Evolutionary conservation across 2,329 filamentous ascomycete genomes (phyloP).

Genomic region (Stachybotrys chartarum): DNA sequence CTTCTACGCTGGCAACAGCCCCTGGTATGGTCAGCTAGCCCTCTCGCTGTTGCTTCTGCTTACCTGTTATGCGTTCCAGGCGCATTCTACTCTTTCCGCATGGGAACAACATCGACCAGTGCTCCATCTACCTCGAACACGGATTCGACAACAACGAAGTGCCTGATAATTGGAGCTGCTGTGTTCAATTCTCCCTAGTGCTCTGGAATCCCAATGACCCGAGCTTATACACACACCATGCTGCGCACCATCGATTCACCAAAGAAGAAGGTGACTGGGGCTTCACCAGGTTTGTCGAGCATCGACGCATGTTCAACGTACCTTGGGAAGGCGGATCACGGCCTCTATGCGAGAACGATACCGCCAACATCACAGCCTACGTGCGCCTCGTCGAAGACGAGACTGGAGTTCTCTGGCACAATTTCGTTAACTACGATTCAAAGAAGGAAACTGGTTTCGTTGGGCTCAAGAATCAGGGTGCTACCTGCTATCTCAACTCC

Average conservation of each 20-base stretch:
- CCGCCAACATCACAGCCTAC: slow-evolving; percentile 75
- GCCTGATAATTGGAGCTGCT: slow-evolving; percentile 92
- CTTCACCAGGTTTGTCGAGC: slow-evolving; percentile 92
- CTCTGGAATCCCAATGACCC: slow-evolving; percentile 93
- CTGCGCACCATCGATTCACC: slow-evolving; percentile 91
- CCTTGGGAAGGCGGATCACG: slow-evolving; percentile 63
- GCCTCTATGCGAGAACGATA: slow-evolving; percentile 70
- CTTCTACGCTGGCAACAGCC: slow-evolving; percentile 79
- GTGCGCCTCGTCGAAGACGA: slow-evolving; percentile 78
- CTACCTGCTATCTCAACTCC: slow-evolving; percentile 83
- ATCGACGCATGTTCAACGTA: slow-evolving; percentile 74
- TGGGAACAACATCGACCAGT: slow-evolving; percentile 89
- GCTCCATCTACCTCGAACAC: slow-evolving; percentile 94
- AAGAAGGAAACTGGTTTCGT: slow-evolving; percentile 98
- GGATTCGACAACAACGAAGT: slow-evolving; percentile 70
- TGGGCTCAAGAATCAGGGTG: slow-evolving; percentile 92
- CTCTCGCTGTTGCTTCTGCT: neutral
- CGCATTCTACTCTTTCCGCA: slow-evolving; percentile 92
- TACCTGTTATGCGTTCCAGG: slow-evolving; percentile 39
- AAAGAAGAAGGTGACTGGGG: slow-evolving; percentile 97
- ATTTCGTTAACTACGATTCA: slow-evolving; percentile 93
- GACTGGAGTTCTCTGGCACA: slow-evolving; percentile 85
- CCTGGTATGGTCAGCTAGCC: slow-evolving; percentile 56
- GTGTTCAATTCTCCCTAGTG: slow-evolving; percentile 90
- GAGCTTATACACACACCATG: slow-evolving; percentile 72